Percentiles rank a stretch among this genome's conserved stretches.
Evolutionary conservation across 2,329 filamentous ascomycete genomes (phyloP).

Genomic region (Cadophora gregata): DNA sequence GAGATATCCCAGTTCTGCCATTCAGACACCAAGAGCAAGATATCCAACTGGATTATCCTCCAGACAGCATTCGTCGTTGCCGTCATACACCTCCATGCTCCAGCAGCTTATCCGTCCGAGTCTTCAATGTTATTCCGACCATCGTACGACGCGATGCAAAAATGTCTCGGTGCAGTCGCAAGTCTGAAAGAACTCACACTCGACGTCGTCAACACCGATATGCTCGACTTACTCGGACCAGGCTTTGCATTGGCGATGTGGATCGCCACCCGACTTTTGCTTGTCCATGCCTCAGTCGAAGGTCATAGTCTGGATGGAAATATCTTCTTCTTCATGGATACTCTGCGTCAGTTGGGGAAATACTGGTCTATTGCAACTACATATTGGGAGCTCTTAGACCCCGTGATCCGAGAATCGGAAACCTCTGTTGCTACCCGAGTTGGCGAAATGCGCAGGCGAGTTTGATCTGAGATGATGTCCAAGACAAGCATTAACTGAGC

Average conservation of each 20-base stretch:
- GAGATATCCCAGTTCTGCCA: constrained; percentile 21
- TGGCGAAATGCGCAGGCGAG: constrained; percentile 15
- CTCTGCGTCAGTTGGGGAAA: constrained; percentile 3
- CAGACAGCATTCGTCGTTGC: constrained; percentile 18
- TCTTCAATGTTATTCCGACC: constrained; percentile 8
- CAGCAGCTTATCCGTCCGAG: constrained; percentile 13
- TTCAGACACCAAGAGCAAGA: constrained; percentile 21
- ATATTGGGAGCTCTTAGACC: constrained; percentile 12
- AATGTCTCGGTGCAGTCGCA: constrained; percentile 18
- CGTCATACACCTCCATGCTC: constrained; percentile 9
- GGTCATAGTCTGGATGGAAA: constrained; percentile 6
- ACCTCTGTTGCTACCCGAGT: neutral
- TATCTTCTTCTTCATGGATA: constrained; percentile 19
- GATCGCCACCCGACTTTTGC: constrained; percentile 14
- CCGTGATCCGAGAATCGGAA: neutral
- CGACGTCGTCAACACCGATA: constrained; percentile 18
- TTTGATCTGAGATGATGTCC: neutral
- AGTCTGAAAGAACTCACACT: constrained; percentile 20
- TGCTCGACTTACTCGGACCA: constrained; percentile 17
- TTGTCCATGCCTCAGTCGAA: constrained; percentile 12
- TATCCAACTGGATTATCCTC: constrained; percentile 22
- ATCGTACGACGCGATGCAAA: constrained; percentile 20
- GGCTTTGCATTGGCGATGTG: constrained; percentile 13
- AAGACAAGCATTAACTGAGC: neutral
- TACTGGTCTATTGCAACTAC: constrained; percentile 7